Conservation (phyloP, 371 early-diverging fungal species). For the Apophysomyces ossiformis region DNA sequence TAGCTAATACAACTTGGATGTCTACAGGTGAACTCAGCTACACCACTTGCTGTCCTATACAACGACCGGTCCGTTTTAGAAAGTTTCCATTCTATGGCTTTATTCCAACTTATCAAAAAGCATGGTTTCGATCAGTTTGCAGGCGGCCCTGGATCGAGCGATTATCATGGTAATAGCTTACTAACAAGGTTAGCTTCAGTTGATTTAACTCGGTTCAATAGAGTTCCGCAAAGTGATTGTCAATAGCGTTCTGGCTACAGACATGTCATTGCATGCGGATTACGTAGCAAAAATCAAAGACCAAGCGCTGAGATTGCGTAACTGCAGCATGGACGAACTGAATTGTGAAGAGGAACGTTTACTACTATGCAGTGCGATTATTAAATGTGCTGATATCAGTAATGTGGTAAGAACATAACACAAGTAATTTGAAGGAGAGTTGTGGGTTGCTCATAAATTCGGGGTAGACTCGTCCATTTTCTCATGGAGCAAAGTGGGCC, state of each 20-base stretch:
- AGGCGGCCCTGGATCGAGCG: conserved; percentile 29
- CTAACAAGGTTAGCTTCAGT: background rate
- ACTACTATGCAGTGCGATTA: conserved; percentile 67
- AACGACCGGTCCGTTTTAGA: conserved; percentile 93
- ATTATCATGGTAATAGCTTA: conserved; percentile 31
- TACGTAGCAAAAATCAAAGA: conserved; percentile 74
- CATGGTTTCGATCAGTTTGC: conserved; percentile 55
- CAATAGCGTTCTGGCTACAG: conserved; percentile 79
- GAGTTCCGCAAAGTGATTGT: conserved; percentile 74
- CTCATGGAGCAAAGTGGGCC: conserved; percentile 59
- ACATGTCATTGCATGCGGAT: conserved; percentile 80
- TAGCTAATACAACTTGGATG: background rate
- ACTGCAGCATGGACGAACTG: conserved; percentile 4
- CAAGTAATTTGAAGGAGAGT: background rate
- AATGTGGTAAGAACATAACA: conserved; percentile 56
- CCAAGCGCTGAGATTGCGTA: conserved; percentile 51
- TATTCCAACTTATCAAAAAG: conserved; percentile 80
- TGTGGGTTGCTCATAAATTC: background rate
- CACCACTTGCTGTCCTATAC: conserved; percentile 87
- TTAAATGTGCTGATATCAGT: conserved; percentile 87
- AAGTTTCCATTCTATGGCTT: conserved; percentile 87
- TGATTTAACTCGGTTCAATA: conserved; percentile 18
- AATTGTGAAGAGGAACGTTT: conserved; percentile 49
- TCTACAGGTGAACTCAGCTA: conserved; percentile 60
- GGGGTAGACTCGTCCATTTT: conserved; percentile 58